Percentiles rank a stretch among this genome's conserved stretches.
Evolutionary conservation across 2,329 filamentous ascomycete genomes (phyloP).

Genomic region (Botrytis pseudocinerea): DNA sequence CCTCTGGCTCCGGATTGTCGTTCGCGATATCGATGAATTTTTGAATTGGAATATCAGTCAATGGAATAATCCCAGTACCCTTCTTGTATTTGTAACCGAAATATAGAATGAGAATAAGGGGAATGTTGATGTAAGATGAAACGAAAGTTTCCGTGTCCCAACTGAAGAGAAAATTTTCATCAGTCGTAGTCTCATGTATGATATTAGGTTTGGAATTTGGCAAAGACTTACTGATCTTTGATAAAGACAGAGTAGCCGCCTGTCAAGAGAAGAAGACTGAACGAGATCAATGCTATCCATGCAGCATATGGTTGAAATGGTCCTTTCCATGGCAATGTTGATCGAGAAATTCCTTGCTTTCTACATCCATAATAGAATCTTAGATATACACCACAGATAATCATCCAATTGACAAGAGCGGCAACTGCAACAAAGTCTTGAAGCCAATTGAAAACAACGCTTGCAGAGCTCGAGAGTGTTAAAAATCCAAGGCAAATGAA

Average conservation of each 20-base stretch:
- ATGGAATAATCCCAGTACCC: slow-evolving; percentile 46
- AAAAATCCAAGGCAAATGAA: slow-evolving; percentile 68
- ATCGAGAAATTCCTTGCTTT: slow-evolving; percentile 53
- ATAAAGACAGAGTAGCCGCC: slow-evolving; percentile 67
- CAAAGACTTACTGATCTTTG: slow-evolving; percentile 46
- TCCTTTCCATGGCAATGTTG: slow-evolving; percentile 55
- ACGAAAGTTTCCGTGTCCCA: slow-evolving; percentile 60
- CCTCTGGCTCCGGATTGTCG: slow-evolving; percentile 42
- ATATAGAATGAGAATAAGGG: slow-evolving; percentile 47
- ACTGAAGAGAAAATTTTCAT: not conserved
- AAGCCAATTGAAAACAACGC: slow-evolving; percentile 67
- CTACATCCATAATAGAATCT: slow-evolving; percentile 56
- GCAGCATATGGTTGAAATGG: slow-evolving; percentile 57
- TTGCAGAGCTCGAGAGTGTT: slow-evolving; percentile 57
- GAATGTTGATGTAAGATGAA: slow-evolving; percentile 57
- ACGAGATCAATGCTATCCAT: slow-evolving; percentile 59
- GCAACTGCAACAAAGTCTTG: slow-evolving; percentile 62
- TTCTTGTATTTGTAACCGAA: slow-evolving; percentile 56
- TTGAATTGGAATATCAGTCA: slow-evolving; percentile 44
- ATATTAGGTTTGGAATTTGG: accelerated
- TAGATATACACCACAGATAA: slow-evolving; percentile 59
- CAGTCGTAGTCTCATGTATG: not conserved
- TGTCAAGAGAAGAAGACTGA: slow-evolving; percentile 66
- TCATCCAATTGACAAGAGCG: slow-evolving; percentile 63
- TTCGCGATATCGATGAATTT: slow-evolving; percentile 43